Evolutionary conservation across 305 asterid genomes (phyloP), one percentile per base, ranked within the genome.

Genomic region (Ajuga reptans): DNA sequence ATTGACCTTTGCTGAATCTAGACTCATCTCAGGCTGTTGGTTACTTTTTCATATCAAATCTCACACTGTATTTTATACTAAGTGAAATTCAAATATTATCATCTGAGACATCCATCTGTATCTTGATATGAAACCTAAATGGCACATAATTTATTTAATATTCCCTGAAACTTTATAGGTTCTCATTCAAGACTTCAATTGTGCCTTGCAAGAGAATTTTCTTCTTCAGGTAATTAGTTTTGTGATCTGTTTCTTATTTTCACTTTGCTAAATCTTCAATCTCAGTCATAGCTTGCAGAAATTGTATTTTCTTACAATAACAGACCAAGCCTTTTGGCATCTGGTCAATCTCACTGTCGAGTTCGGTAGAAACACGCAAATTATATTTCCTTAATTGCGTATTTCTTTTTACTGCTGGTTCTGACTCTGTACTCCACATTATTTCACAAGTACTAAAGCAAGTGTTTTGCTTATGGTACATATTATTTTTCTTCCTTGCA

Each of bases 181-280:
- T 54, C 96, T 91, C 77, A 78, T 93, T 78, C 96, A 89, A 82
- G 97, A 93, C 78, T 93, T 91, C 82, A 93, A 89, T 71, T 93
- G 99, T 80, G 99, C 96, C 57, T 78, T 91, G 85, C 99, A 86
- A 84, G 99, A 93, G 64, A 93, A 79, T 81, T 89, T 91, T 81
- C 92, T 93, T 77, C 92, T 89, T 77, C 97, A 89, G 97, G 99
- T 93, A 82, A 72, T 67, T 68, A 42, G 27, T 54, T 70, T 17
- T 68, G 39, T 66, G 43, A 58, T 41, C 37, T 21, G 52, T 69
- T 62, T 63, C 43, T 24, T 10, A 7, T 42, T 41, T 71, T 14
- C 31, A 3, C 17, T 46, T 63, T 56, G 51, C 12, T 53, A 8
- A 4, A 45, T 14, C 18, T 55, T 54, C 42, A 33, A 36, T 67